Conservation (phyloP, 495 filamentous ascomycete species). For the Poronia punctata region DNA sequence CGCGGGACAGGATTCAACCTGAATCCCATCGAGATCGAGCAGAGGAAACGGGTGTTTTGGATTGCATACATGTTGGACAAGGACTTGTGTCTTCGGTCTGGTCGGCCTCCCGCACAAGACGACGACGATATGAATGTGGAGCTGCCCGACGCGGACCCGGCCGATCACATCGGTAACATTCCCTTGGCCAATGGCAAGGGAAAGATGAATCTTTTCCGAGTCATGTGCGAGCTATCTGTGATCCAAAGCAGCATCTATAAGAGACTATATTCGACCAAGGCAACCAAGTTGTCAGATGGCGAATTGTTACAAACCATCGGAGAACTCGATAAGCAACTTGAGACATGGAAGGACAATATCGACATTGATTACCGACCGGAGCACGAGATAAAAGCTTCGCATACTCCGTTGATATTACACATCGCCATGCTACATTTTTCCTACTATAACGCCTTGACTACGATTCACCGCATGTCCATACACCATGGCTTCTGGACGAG, state of each 20-base stretch:
- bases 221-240: slow-evolving; percentile 82
- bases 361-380: slow-evolving; percentile 92
- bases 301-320: slow-evolving; percentile 94
- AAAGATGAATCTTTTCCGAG: slow-evolving; percentile 87
- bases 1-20: slow-evolving; percentile 84
- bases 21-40: slow-evolving; percentile 85
- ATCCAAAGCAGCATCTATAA: slow-evolving; percentile 95
- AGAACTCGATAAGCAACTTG: slow-evolving; percentile 85
- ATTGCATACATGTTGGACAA: slow-evolving; percentile 95
- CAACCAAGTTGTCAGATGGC: slow-evolving; percentile 84
- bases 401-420: slow-evolving; percentile 85
- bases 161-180: slow-evolving; percentile 89
- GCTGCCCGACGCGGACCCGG: slow-evolving; percentile 82
- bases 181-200: slow-evolving; percentile 82
- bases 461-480: slow-evolving; percentile 96
- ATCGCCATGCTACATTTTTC: slow-evolving; percentile 90
- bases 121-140: slow-evolving; percentile 99
- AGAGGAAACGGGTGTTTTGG: slow-evolving; percentile 96
- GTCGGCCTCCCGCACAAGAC: slow-evolving; percentile 88
- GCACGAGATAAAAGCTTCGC: slow-evolving; percentile 83
- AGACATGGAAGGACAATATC: slow-evolving; percentile 94
- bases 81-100: slow-evolving; percentile 88
- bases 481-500: slow-evolving; percentile 99
- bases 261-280: slow-evolving; percentile 86
- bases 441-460: slow-evolving; percentile 96